Evolutionary conservation across 805 yeast genomes (phyloP).

Genomic region (Yamadazyma kitorensis): DNA sequence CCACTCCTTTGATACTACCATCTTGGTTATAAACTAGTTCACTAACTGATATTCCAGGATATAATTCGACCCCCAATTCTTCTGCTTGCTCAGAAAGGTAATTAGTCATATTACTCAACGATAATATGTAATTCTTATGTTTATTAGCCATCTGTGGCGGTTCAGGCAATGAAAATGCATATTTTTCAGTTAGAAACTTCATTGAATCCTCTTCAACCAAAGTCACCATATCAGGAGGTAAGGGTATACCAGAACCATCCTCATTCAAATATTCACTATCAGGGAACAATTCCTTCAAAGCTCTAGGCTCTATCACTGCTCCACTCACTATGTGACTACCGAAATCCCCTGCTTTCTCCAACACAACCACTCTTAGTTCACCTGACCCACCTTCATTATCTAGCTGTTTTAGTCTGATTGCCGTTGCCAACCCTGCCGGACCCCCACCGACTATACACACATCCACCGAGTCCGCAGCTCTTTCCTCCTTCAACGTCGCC

Average conservation of each 20-base stretch:
- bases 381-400: slow-evolving; percentile 64
- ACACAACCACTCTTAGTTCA: slow-evolving; percentile 77
- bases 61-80: slow-evolving; percentile 88
- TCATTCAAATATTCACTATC: slow-evolving; percentile 49
- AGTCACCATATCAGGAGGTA: slow-evolving; percentile 77
- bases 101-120: slow-evolving; percentile 76
- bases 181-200: slow-evolving; percentile 60
- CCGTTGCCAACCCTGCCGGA: slow-evolving; percentile 95
- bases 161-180: slow-evolving; percentile 76
- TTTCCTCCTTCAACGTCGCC: slow-evolving; percentile 48
- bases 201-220: slow-evolving; percentile 72
- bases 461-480: slow-evolving; percentile 86
- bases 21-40: slow-evolving; percentile 62
- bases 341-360: slow-evolving; percentile 91
- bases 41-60: slow-evolving; percentile 84
- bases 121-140: slow-evolving; percentile 80
- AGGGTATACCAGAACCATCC: slow-evolving; percentile 60
- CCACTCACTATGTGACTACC: slow-evolving; percentile 94
- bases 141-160: slow-evolving; percentile 87
- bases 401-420: slow-evolving; percentile 82
- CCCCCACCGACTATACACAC: slow-evolving; percentile 98
- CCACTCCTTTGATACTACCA: slow-evolving; percentile 76
- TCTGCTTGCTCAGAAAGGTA: slow-evolving; percentile 87
- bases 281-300: slow-evolving; percentile 80
- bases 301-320: slow-evolving; percentile 89